Conservation (phyloP, 306 rosid species). For the Cucurbita ficifolia region DNA sequence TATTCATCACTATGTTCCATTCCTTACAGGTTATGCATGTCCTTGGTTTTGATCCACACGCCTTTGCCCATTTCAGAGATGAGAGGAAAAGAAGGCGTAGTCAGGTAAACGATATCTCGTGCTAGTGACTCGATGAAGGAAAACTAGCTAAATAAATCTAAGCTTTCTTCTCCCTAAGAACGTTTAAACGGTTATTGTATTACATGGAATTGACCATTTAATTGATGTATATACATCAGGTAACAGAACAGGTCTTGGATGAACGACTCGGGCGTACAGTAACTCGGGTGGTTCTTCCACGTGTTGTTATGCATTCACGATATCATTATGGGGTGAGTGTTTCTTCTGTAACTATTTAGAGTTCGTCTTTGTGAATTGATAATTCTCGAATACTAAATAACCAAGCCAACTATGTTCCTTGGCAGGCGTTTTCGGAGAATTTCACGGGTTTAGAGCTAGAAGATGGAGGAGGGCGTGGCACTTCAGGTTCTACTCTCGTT, state of each 20-base stretch:
- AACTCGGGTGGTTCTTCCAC: slow-evolving; percentile 94
- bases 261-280: slow-evolving; percentile 83
- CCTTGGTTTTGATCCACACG: slow-evolving; percentile 98
- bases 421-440: slow-evolving; percentile 78
- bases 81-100: slow-evolving; percentile 84
- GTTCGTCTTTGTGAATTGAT: neutral
- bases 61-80: slow-evolving; percentile 95
- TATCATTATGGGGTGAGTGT: slow-evolving; percentile 69
- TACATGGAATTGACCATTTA: neutral
- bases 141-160: neutral
- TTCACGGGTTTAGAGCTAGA: slow-evolving; percentile 95
- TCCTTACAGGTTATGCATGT: slow-evolving; percentile 85
- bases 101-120: slow-evolving; percentile 34
- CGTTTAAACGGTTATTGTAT: neutral
- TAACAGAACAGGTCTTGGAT: slow-evolving; percentile 81
- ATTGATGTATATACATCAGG: slow-evolving; percentile 28
- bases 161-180: neutral
- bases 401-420: slow-evolving; percentile 4
- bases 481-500: slow-evolving; percentile 50
- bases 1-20: slow-evolving; percentile 11
- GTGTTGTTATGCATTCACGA: slow-evolving; percentile 90
- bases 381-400: neutral
- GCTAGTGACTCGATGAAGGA: neutral
- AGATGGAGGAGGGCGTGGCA: slow-evolving; percentile 99
- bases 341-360: neutral